A percentile compares a stretch with the other conserved stretches of the same genome.
These are phyloP conservation scores for Speleostelium caveatum DNA, from an alignment of 78 protist species.

Conservation along the genomic window DNA sequence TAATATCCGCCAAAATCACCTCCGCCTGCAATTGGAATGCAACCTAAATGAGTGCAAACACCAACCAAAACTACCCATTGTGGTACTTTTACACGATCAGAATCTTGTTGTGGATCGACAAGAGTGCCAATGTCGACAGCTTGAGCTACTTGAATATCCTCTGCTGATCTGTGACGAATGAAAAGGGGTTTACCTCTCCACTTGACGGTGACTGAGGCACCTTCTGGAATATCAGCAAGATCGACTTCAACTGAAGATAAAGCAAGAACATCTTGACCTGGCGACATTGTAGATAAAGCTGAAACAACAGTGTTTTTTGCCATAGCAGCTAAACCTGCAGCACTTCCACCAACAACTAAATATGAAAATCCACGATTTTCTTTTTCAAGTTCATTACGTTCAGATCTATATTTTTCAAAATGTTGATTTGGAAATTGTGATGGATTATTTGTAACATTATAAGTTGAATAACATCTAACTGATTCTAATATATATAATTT, in stretches of 20 bases:
- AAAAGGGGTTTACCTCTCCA: slow-evolving; percentile 96
- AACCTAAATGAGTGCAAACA: slow-evolving; percentile 99
- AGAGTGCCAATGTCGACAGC: slow-evolving; percentile 47
- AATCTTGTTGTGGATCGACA: slow-evolving; percentile 69
- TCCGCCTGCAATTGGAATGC: slow-evolving; percentile 94
- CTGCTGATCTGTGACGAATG: slow-evolving; percentile 83
- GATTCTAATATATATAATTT: too few species aligned
- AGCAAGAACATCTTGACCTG: slow-evolving; percentile 88
- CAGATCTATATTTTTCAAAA: slow-evolving; percentile 58
- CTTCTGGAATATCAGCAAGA: slow-evolving; percentile 78
- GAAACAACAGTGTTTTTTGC: slow-evolving; percentile 78
- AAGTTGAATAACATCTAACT: slow-evolving; percentile 18
- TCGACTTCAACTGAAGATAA: slow-evolving; percentile 89
- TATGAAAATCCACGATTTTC: slow-evolving; percentile 78
- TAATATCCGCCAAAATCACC: slow-evolving; percentile 97
- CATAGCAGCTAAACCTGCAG: slow-evolving; percentile 70
- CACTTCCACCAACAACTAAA: slow-evolving; percentile 78
- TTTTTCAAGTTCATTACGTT: slow-evolving; percentile 19
- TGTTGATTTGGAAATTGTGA: slow-evolving; percentile 57
- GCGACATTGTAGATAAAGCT: slow-evolving; percentile 69
- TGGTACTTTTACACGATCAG: slow-evolving; percentile 80
- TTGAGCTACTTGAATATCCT: slow-evolving; percentile 68
- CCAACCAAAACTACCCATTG: slow-evolving; percentile 94
- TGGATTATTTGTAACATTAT: slow-evolving; percentile 38
- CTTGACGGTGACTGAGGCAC: slow-evolving; percentile 76